Base-by-base conservation (phyloP, 108 stramenopile species). In the Cyclotella atomus region DNA sequence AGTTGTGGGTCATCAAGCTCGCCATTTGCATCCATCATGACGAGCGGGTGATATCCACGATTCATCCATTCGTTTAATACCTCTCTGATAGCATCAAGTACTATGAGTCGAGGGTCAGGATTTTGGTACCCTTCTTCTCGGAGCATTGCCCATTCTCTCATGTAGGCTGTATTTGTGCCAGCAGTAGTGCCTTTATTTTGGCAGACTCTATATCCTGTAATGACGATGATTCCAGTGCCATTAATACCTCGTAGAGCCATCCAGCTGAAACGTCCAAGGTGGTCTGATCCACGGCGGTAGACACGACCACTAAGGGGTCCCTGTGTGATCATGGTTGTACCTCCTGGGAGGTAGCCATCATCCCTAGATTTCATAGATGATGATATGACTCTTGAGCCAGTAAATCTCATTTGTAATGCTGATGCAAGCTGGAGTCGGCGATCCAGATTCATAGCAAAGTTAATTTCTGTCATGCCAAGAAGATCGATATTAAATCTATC, bases 171-270 rank as follows among this genome's bases (percentile, higher is more conserved):
- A 7, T 34, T 19, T 3, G 33, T 33, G 10, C 60, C 60, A 5
- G 60, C 20, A 6, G 3, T 5, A n/a, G 60, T 41, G 2, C 60
- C 60, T 12, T 7, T 20, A 4, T 61, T 61, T 12, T 61, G 60
- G 19, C 60, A 38, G 10, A 61, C 60, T 38, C 60, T 21, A 20
- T 61, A 61, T 61, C 15, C 60, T 20, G 33, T 61, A 2, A 61
- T 20, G 3, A 61, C 4, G 15, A 61, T 6, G 7, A 61, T 19
- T 3, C 60, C 60, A 61, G 29, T 38, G 2, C 20, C 60, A 35
- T 61, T 23, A 6, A 36, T 61, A 20, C 60, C 60, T 4, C 60
- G 35, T 5, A 61, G 16, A n/a, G 60, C 60, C 7, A 16, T n/a
- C 34, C 35, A 35, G 10, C 34, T 61, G 60, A 61, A 61, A 9